Evolutionary conservation across 176 grass and related monocot species (phyloP).

Genomic region (Carex parvula): DNA sequence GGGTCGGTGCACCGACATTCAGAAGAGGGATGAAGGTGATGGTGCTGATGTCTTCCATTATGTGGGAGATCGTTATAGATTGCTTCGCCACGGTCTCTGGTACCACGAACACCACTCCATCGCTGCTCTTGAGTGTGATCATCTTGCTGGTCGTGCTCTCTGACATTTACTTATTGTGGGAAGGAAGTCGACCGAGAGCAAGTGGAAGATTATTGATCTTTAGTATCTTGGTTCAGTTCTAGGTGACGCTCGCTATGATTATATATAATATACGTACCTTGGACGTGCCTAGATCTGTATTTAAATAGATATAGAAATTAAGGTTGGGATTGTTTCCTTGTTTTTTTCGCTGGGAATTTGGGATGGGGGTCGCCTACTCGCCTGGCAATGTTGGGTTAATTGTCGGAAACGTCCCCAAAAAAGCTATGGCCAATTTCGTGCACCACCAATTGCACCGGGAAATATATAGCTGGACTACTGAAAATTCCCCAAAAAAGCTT

Average conservation of each 20-base stretch:
- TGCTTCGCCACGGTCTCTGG: not conserved
- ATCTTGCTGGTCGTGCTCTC: not conserved
- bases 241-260: not conserved
- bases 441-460: no score
- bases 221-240: not conserved
- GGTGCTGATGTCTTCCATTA: not conserved
- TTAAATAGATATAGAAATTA: not conserved
- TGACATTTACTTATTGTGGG: not conserved
- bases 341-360: no score
- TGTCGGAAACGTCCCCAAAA: no score
- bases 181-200: no score
- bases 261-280: no score
- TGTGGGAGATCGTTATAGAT: not conserved
- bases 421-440: no score
- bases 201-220: not conserved
- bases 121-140: slow-evolving; percentile 28
- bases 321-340: no score
- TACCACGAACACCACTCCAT: slow-evolving; percentile 17
- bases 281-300: not conserved
- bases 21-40: not conserved
- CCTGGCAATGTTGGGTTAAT: no score
- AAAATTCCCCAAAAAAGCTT: no score
- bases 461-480: no score
- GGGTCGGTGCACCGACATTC: not conserved
- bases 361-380: no score